A percentile compares a stretch with the other conserved stretches of the same genome.
These are phyloP conservation scores for Plasmodium knowlesi DNA, from an alignment of 169 alveolate species.

Conservation along the genomic window DNA sequence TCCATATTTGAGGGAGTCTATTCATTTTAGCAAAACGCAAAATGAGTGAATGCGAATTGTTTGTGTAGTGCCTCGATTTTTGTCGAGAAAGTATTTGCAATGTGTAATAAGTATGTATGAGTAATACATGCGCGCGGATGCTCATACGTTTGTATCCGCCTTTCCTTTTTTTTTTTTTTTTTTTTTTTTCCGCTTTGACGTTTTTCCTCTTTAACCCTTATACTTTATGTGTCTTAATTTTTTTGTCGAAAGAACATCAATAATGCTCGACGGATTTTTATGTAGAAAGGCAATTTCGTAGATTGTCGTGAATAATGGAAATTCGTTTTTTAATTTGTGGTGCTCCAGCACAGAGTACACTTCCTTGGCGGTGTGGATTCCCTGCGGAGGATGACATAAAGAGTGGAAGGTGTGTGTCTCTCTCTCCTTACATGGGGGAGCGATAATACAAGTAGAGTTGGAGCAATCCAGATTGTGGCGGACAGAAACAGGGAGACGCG, in stretches of 20 bases:
- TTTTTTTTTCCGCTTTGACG: neutral
- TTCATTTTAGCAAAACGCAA: constrained; percentile 63
- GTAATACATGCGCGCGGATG: neutral
- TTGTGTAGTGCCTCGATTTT: neutral
- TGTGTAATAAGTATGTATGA: neutral
- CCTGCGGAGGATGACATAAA: neutral
- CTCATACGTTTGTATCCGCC: neutral
- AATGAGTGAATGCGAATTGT: constrained; percentile 10
- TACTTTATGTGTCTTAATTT: constrained; percentile 59
- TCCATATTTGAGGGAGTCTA: constrained; percentile 90
- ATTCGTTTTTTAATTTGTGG: constrained; percentile 41
- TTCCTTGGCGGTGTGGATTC: constrained; percentile 45
- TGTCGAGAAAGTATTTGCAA: neutral
- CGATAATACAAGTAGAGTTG: neutral
- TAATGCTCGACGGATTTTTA: constrained; percentile 44
- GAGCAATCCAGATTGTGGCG: neutral
- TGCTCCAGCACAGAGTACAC: constrained; percentile 39
- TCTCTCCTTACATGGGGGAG: neutral
- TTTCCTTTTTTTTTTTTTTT: neutral
- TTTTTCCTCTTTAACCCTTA: neutral
- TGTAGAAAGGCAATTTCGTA: constrained; percentile 56
- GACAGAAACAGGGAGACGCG: neutral
- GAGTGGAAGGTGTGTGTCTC: neutral
- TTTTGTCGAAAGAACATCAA: constrained; percentile 68
- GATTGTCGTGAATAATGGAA: constrained; percentile 48